Evolutionary conservation across 306 rosid species (phyloP), one percentile per base, ranked within the genome.

Genomic region (Ochetophila trinervis): DNA sequence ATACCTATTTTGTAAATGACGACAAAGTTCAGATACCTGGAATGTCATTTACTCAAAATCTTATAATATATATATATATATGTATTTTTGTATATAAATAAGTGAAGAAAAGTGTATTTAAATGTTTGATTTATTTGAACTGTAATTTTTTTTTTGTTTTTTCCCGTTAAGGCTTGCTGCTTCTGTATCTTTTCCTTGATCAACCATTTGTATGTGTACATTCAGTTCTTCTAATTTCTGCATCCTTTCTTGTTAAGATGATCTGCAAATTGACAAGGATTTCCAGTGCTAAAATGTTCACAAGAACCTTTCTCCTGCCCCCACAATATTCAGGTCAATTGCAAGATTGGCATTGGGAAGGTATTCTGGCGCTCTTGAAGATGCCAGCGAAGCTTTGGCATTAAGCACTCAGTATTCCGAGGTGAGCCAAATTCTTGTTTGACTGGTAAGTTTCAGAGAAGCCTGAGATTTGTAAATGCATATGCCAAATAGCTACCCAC

Each of bases 311-410:
- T 66, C 50, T 23, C 10, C 22, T 60, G 7, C 8, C 18, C 11
- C 70, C 56, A 53, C 57, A 60, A 57, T 24, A 44, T 80, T 69
- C 78, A 91, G 96, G 92, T 87, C 98, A 48, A 18, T 42, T 11
- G 87, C 84, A 70, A 80, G 93, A 80, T 69, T 92, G 60, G 93
- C 85, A 53, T 55, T 79, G 80, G 86, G 81, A 18, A 87, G 89
- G 77, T 74, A 72, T 72, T 36, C 78, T 23, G 95, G 84, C 47
- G 95, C 95, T 37, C 95, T 92, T 56, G 73, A 84, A 70, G 98
- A 84, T 78, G 88, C 93, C 1, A 79, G 21, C 27, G 81, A 85
- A 79, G 91, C 96, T 73, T 73, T 85, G 83, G 62, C 62, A 50
- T 74, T 85, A n/a, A 79, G 80, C 57, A 90, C 96, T 55, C 75